These are phyloP conservation scores for Ganoderma leucocontextum DNA, from an alignment of 1,284 basidiomycete species.

Conservation along the genomic window DNA sequence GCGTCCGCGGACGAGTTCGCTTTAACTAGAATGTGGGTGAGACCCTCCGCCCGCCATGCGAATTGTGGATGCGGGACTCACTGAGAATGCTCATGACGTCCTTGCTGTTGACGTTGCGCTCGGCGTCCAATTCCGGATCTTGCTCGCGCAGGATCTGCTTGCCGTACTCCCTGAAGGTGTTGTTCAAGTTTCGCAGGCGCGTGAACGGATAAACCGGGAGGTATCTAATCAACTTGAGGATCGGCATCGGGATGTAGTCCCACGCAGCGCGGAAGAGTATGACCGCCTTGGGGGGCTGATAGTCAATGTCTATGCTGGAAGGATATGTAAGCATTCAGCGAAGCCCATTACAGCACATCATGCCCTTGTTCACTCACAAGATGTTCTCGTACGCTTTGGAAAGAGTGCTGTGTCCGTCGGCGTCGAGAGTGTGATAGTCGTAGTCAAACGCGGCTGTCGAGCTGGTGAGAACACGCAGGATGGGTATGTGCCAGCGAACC, in stretches of 20 bases:
- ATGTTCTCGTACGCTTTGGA: constrained; percentile 39
- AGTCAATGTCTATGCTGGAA: constrained; percentile 24
- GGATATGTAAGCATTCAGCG: not conserved
- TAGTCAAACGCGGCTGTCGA: constrained; percentile 42
- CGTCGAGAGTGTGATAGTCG: constrained; percentile 41
- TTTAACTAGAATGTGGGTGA: constrained; percentile 47
- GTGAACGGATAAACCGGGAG: constrained; percentile 38
- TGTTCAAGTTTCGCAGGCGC: constrained; percentile 35
- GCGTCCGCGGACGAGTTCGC: constrained; percentile 58
- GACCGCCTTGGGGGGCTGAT: constrained; percentile 33
- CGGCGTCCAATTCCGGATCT: constrained; percentile 7
- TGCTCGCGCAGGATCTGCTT: constrained; percentile 35
- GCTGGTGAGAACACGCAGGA: not conserved
- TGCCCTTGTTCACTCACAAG: constrained; percentile 38
- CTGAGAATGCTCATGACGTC: constrained; percentile 54
- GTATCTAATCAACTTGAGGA: constrained; percentile 38
- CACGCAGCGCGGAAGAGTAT: constrained; percentile 37
- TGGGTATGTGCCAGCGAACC: not conserved
- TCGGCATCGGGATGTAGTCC: constrained; percentile 35
- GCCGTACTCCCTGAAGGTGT: constrained; percentile 34
- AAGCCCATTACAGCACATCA: not conserved
- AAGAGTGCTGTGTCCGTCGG: constrained; percentile 34
- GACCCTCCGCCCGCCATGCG: not conserved
- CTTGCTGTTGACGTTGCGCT: constrained; percentile 27
- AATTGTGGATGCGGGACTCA: constrained; percentile 27